A percentile compares a stretch with the other conserved stretches of the same genome.
Evolutionary conservation across 352 stramenopile genomes (phyloP).

Genomic region (Globisporangium iwayamae): DNA sequence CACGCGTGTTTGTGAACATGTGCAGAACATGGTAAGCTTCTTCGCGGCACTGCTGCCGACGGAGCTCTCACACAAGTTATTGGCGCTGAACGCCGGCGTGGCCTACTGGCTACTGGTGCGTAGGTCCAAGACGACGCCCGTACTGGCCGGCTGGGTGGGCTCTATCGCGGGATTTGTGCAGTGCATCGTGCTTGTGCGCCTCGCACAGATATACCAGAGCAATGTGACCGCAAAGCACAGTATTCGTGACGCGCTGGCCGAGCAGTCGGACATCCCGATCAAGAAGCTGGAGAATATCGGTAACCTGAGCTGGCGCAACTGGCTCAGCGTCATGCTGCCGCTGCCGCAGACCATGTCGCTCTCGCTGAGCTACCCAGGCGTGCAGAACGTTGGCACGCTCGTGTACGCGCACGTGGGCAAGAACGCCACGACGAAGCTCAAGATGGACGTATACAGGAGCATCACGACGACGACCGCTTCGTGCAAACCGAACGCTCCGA

Average conservation of each 20-base stretch:
- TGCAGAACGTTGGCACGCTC: constrained; percentile 37
- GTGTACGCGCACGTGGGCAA: constrained; percentile 55
- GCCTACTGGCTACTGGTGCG: constrained; percentile 35
- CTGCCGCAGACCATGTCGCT: constrained; percentile 49
- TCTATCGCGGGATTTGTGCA: constrained; percentile 43
- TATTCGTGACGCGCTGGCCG: constrained; percentile 33
- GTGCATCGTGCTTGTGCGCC: constrained; percentile 36
- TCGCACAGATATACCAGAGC: constrained; percentile 32
- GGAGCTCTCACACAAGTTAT: constrained; percentile 50
- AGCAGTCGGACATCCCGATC: constrained; percentile 29
- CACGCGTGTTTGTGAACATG: not conserved
- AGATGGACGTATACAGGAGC: constrained; percentile 70
- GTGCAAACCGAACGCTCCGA: constrained; percentile 39
- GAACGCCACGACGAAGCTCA: constrained; percentile 40
- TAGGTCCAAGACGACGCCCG: constrained; percentile 34
- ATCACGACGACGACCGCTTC: constrained; percentile 17
- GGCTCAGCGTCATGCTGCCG: constrained; percentile 49
- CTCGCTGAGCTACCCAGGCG: constrained; percentile 38
- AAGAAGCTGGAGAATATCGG: constrained; percentile 35
- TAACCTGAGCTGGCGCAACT: constrained; percentile 37
- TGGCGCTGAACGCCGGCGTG: constrained; percentile 35
- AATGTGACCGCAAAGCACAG: constrained; percentile 44
- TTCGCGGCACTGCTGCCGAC: constrained; percentile 45
- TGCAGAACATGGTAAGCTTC: constrained; percentile 51
- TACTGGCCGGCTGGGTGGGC: constrained; percentile 51